phyloP scores from a whole-genome alignment of 176 grass and related monocot genomes.

The Avena insularis region DNA sequence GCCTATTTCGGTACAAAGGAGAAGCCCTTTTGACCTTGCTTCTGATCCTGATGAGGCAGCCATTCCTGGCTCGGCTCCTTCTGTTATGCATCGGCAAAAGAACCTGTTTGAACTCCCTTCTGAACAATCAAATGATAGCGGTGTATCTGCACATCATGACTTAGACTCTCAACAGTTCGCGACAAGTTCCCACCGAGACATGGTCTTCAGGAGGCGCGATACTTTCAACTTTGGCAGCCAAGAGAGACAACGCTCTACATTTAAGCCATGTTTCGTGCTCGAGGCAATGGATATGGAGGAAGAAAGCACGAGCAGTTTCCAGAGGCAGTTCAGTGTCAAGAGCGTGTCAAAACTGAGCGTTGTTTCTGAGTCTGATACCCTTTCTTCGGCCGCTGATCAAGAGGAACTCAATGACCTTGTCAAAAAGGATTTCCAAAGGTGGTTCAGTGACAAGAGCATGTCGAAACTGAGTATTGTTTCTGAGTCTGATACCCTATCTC shows the following conservation, averaged over 20 bases:
- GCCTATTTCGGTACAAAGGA: constrained; percentile 48
- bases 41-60: constrained; percentile 49
- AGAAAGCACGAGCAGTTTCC: constrained; percentile 33
- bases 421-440: constrained; percentile 47
- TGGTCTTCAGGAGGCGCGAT: constrained; percentile 66
- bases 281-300: constrained; percentile 35
- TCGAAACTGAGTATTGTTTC: constrained; percentile 45
- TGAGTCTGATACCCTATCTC: constrained; percentile 36
- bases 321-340: constrained; percentile 57
- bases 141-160: constrained; percentile 27
- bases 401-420: neutral
- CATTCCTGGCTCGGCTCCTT: constrained; percentile 83
- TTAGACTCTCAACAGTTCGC: constrained; percentile 30
- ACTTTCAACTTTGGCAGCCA: constrained; percentile 70
- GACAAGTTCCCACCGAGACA: constrained; percentile 39
- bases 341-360: constrained; percentile 51
- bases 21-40: constrained; percentile 57
- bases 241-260: constrained; percentile 39
- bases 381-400: constrained; percentile 39
- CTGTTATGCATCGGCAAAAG: constrained; percentile 53
- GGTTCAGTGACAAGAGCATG: constrained; percentile 53
- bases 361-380: constrained; percentile 44
- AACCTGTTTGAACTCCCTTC: constrained; percentile 63
- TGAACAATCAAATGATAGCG: constrained; percentile 48
- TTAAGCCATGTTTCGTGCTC: constrained; percentile 50